Evolutionary conservation across 2,329 filamentous ascomycete species (phyloP), one percentile per base, ranked within the genome.

Genomic region (Penicillium frequentans): DNA sequence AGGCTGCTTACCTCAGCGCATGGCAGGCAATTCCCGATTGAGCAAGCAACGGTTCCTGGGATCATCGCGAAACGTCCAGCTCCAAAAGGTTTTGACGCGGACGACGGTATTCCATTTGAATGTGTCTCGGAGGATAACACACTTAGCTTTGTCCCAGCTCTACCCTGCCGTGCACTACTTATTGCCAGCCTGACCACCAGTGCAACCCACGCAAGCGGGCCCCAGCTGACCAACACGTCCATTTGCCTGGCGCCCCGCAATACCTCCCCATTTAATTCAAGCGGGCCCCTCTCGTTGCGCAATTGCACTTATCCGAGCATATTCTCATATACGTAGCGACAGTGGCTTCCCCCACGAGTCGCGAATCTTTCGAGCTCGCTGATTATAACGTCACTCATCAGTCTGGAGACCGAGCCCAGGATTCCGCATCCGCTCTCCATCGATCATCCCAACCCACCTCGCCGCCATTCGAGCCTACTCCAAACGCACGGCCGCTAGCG

Each of bases 291-390:
- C 43, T 49, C 54, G 49, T 42, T 48, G 49, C 31, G 47, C 48
- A 52, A 54, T 61, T 59, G 54, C 23, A 55, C 59, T 54, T 57
- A 39, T 35, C 26, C 59, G 64, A 64, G 51, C 57, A 47, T 44
- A 42, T 37, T 37, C 52, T 56, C 62, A 60, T 57, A 59, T 52
- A 23, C 49, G 31, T 50, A 26, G 55, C 58, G 59, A 68, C 61
- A 53, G 66, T 65, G 68, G 64, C 64, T 63, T 56, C 60, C 49
- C 55, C 64, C 52, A 44, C 59, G 52, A 62, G 46, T 37, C 63
- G 37, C 49, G 64, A 69, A 60, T 68, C 65, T 52, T 70, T 75
- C 57, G 73, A 75, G 60, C 72, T 75, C 56, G 66, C 64, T 62
- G 61, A 70, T 44, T 64, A 69, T 58, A 49, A 63, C 43, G 23